Percentiles rank a stretch among this genome's conserved stretches.
Evolutionary conservation across 2,329 filamentous ascomycete genomes (phyloP).

Genomic region (Botryotinia globosa): DNA sequence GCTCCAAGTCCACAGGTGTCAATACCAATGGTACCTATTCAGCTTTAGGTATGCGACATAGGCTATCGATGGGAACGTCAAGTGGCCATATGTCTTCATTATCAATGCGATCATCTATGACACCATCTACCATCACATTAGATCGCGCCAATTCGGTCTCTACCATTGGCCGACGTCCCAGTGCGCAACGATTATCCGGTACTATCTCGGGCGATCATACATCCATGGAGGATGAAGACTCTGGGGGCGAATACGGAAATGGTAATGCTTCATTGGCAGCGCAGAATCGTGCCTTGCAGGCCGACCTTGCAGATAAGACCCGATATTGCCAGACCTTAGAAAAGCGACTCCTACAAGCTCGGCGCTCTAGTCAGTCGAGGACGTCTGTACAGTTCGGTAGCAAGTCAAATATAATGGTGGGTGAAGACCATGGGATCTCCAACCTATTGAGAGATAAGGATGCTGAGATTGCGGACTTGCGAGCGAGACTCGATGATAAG

Average conservation of each 20-base stretch:
- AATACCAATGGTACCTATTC: conserved; percentile 74
- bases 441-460: conserved; percentile 82
- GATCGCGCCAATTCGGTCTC: conserved; percentile 60
- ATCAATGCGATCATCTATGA: conserved; percentile 67
- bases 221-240: conserved; percentile 61
- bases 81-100: conserved; percentile 48
- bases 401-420: conserved; percentile 64
- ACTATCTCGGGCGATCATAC: conserved; percentile 26
- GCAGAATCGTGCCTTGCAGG: conserved; percentile 89
- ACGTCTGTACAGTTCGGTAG: conserved; percentile 70
- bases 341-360: conserved; percentile 84
- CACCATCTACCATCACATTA: conserved; percentile 55
- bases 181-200: conserved; percentile 28
- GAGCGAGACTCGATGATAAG: conserved; percentile 87
- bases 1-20: conserved; percentile 92
- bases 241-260: conserved; percentile 78
- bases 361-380: conserved; percentile 84
- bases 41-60: conserved; percentile 61
- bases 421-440: conserved; percentile 74
- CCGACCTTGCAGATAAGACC: conserved; percentile 95
- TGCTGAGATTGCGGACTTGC: conserved; percentile 85
- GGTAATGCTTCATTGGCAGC: conserved; percentile 76
- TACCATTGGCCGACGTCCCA: conserved; percentile 35
- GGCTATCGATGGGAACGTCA: conserved; percentile 49
- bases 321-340: conserved; percentile 93